A percentile compares a stretch with the other conserved stretches of the same genome.
phyloP scores from a whole-genome alignment of 768 basidiomycete species.

The Leucosporidium scottii region DNA sequence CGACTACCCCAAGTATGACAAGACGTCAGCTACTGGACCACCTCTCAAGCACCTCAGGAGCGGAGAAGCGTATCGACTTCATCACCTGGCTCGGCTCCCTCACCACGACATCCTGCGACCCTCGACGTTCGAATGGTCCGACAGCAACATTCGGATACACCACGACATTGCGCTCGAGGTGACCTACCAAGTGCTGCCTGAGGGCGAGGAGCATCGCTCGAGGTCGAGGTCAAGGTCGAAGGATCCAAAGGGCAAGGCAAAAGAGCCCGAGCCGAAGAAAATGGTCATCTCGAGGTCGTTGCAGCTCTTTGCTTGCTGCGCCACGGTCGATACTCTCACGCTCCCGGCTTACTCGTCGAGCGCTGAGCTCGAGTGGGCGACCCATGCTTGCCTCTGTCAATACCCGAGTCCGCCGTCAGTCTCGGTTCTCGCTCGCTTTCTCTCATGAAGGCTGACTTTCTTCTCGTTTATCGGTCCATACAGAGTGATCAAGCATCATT shows the following conservation, averaged over 20 bases:
- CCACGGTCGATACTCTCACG: too few species aligned
- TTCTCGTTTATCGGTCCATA: too few species aligned
- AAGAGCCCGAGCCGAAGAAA: neutral
- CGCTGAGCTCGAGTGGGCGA: too few species aligned
- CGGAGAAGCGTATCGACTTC: slow-evolving; percentile 21
- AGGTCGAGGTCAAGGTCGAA: neutral
- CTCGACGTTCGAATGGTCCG: slow-evolving; percentile 19
- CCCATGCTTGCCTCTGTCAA: too few species aligned
- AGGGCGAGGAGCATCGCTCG: neutral
- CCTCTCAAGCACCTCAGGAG: slow-evolving; percentile 12
- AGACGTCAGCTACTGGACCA: neutral
- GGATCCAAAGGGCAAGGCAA: neutral
- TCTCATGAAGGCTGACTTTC: too few species aligned
- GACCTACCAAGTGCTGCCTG: neutral
- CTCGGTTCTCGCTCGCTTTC: too few species aligned
- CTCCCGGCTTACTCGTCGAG: too few species aligned
- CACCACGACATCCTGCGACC: slow-evolving; percentile 31
- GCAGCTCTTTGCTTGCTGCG: slow-evolving; percentile 8
- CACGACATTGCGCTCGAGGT: slow-evolving; percentile 10
- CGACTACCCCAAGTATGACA: neutral
- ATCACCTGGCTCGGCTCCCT: slow-evolving; percentile 30
- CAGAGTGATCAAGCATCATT: too few species aligned
- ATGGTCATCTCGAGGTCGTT: slow-evolving; percentile 23
- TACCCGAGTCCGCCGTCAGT: too few species aligned
- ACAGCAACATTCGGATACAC: slow-evolving; percentile 11